Evolutionary conservation across 1,284 basidiomycete genomes (phyloP), one percentile per base, ranked within the genome.

Genomic region (Pseudomicrostroma phylloplanum): DNA sequence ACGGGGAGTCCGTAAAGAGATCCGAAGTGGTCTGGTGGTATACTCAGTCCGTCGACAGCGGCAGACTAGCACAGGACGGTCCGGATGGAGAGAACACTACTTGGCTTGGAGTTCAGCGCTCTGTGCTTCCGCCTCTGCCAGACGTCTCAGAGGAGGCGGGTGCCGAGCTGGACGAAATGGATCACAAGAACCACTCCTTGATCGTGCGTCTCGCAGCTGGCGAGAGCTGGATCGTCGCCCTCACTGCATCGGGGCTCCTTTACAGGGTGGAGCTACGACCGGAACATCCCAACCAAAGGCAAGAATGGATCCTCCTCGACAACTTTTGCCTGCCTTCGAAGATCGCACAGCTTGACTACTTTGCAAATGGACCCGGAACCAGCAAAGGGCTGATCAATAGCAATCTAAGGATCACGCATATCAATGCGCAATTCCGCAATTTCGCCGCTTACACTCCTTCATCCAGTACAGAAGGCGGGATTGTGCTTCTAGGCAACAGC

Each of bases 341-440:
- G 40, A 54, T 63, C 7, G 55, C 30, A 17, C 21, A 23, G 36
- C 56, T 67, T n/a, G 54, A 65, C n/a, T 9, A 36, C 9, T 36
- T 36, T 36, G 30, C 30, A 36, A 36, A 36, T 3, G 30, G 30
- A 4, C 30, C 30, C 3, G 30, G 30, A 9, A 1, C 53, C 2
- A 67, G 67, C 65, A n/a, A 62, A 43, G 51, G 23, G 56, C 46
- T 17, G 43, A 36, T 1, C 11, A 21, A 26, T 40, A 57, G 2
- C 40, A 56, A 63, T 43, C 59, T 62, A 73, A 48, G 78, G 57
- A 78, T 80, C 67, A 68, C 69, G 26, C 78, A 94, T 87, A 86
- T 94, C 61, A 87, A 90, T n/a, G 91, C 89, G 2, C 87, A 91
- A 69, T 92, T 88, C 80, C 70, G 82, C 56, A 86, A 86, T 25